Conservation (phyloP, 768 basidiomycete species). For the Leccinum obscurum region DNA sequence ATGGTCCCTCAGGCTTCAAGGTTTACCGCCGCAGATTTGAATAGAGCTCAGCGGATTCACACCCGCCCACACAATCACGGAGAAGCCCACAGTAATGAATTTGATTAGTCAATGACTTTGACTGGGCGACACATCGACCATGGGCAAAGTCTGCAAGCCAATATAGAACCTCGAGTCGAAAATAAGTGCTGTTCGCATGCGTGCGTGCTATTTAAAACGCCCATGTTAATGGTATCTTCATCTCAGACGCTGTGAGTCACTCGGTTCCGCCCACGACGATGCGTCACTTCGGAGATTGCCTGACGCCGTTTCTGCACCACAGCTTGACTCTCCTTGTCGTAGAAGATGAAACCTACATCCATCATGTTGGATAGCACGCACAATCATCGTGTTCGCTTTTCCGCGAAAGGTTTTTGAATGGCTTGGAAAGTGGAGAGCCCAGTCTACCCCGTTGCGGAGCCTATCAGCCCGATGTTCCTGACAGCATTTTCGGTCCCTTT, state of each 20-base stretch:
- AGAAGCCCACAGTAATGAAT: background rate
- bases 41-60: background rate
- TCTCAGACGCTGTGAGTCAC: background rate
- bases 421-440: background rate
- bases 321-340: background rate
- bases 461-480: background rate
- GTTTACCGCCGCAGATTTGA: background rate
- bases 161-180: background rate
- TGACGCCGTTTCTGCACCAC: background rate
- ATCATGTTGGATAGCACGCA: background rate
- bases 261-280: background rate
- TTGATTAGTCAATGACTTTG: background rate
- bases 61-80: background rate
- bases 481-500: background rate
- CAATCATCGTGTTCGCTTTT: background rate
- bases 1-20: background rate
- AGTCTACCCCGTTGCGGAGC: background rate
- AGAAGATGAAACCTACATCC: background rate
- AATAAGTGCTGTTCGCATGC: background rate
- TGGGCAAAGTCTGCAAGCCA: background rate
- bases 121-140: background rate
- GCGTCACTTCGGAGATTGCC: background rate
- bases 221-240: background rate
- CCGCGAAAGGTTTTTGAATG: background rate
- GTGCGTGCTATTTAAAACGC: background rate